Evolutionary conservation across 1,139 yeast genomes (phyloP).

Genomic region (Nakaseomyces kungkrabaensis): DNA sequence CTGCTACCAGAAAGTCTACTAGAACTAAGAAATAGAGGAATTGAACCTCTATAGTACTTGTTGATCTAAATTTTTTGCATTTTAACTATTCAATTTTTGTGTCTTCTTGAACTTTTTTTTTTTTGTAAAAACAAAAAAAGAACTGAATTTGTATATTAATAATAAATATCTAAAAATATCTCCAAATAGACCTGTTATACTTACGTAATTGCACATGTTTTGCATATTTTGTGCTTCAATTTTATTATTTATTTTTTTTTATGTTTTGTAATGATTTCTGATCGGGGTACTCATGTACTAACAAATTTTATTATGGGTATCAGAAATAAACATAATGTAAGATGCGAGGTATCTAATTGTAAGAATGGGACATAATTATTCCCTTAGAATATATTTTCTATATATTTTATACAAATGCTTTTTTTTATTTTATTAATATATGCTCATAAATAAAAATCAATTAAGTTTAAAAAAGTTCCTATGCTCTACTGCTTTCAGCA

Average conservation of each 20-base stretch:
- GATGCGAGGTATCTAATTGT: not conserved
- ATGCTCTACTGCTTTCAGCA: conserved; percentile 38
- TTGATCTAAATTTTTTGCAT: not conserved
- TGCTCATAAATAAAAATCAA: not conserved
- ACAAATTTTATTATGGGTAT: not conserved
- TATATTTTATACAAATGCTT: not conserved
- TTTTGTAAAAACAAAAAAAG: not conserved
- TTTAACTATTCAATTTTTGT: not conserved
- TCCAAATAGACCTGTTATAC: too few relatives aligned
- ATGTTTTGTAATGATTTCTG: not conserved
- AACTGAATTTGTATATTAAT: not conserved
- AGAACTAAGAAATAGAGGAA: not conserved
- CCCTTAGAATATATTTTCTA: conserved; percentile 1
- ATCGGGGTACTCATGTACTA: not conserved
- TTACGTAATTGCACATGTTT: too few relatives aligned
- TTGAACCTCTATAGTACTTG: not conserved
- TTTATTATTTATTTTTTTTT: not conserved
- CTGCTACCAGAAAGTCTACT: not conserved
- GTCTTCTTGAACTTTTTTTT: not conserved
- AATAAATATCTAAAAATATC: not conserved
- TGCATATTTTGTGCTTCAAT: not conserved
- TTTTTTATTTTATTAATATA: not conserved
- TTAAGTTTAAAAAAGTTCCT: not conserved
- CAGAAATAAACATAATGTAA: not conserved
- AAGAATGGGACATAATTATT: not conserved